These are phyloP conservation scores for Cynanchum wilfordii DNA, from an alignment of 257 asterid genomes.

Conservation along the genomic window DNA sequence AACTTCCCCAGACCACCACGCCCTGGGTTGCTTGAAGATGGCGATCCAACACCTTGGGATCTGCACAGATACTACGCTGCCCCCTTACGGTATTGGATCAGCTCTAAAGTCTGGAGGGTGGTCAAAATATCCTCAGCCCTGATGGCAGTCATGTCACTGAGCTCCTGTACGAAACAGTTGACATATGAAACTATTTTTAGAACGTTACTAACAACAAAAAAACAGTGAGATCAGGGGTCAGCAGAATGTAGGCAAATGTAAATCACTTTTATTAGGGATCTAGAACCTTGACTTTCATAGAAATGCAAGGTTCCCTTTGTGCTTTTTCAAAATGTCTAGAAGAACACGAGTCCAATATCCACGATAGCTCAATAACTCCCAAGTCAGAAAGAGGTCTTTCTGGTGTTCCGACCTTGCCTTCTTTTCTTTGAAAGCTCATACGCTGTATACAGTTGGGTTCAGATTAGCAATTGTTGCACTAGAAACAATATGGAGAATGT, in stretches of 20 bases:
- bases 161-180: conserved; percentile 48
- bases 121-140: conserved; percentile 87
- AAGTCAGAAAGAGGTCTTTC: conserved; percentile 95
- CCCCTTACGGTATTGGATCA: conserved; percentile 91
- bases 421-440: conserved; percentile 95
- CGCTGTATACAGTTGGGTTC: conserved; percentile 40
- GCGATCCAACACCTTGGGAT: conserved; percentile 93
- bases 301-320: conserved; percentile 85
- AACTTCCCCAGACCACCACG: conserved; percentile 93
- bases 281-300: conserved; percentile 63
- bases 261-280: conserved; percentile 2
- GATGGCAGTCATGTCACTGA: conserved; percentile 96
- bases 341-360: conserved; percentile 96
- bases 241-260: neutral
- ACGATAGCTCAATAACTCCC: conserved; percentile 79
- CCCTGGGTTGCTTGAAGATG: conserved; percentile 96
- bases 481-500: neutral
- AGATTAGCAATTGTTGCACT: neutral
- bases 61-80: conserved; percentile 95
- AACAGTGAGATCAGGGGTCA: neutral
- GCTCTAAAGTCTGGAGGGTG: conserved; percentile 79
- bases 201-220: neutral
- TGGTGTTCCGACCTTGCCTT: conserved; percentile 91
- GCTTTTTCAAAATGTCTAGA: conserved; percentile 83
- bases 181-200: neutral